Evolutionary conservation across 2,329 filamentous ascomycete genomes (phyloP).

Genomic region (Xylariaceae sp.): DNA sequence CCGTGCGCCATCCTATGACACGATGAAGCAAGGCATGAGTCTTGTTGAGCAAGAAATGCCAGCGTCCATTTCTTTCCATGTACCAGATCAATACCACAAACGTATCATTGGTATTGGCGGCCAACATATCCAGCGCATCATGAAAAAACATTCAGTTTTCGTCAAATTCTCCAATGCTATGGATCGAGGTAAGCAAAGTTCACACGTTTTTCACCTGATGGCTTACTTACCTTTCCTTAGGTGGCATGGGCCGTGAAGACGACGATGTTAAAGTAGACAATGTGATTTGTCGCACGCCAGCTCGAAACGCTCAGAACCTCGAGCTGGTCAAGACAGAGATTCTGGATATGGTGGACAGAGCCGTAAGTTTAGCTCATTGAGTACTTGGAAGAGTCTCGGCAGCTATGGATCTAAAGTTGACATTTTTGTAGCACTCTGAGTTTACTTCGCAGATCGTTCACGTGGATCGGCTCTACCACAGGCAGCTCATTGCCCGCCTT

Average conservation of each 20-base stretch:
- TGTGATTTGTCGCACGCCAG: conserved; percentile 95
- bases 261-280: conserved; percentile 99
- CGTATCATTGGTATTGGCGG: conserved; percentile 98
- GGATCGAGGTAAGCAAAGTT: conserved; percentile 67
- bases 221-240: conserved; percentile 20
- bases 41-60: conserved; percentile 99
- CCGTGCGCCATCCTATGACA: conserved; percentile 85
- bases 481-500: conserved; percentile 85
- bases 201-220: background rate
- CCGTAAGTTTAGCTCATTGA: conserved; percentile 48
- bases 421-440: conserved; percentile 69
- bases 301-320: conserved; percentile 92
- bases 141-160: conserved; percentile 99
- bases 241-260: conserved; percentile 85
- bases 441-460: conserved; percentile 92
- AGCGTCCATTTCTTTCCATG: conserved; percentile 97
- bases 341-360: conserved; percentile 98
- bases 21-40: conserved; percentile 85
- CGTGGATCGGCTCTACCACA: conserved; percentile 92
- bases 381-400: conserved; percentile 18
- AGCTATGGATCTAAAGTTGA: background rate
- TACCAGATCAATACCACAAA: conserved; percentile 98
- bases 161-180: conserved; percentile 99
- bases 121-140: conserved; percentile 98
- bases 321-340: conserved; percentile 99